Base-by-base conservation (phyloP, 208 protist species). In the Trypanosoma lewisi region DNA sequence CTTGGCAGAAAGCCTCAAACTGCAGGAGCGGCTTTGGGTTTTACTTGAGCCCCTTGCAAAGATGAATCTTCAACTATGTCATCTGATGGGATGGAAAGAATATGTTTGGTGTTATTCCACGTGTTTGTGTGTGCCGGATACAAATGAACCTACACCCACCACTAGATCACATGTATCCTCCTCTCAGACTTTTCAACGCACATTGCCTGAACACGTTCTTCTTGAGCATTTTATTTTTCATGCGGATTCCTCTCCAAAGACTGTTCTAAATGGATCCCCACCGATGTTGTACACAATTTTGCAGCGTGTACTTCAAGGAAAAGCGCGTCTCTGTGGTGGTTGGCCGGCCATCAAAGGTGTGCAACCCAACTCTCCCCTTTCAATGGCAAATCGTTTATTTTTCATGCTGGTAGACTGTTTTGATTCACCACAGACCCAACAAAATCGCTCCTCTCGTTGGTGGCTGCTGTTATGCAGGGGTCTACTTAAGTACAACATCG, bases 1-100 rank as follows among this genome's bases (percentile, higher is more conserved):
- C 25, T 57, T 93, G 9, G 87, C 64, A 58, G 83, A 93, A 68
- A 75, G 75, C 30, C 83, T 77, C 47, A 82, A 76, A 11, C 33
- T 87, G 39, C 83, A 90, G 62, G 79, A 88, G 62, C 59, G 68
- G 9, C 60, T 83, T 21, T 90, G 83, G 81, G 33, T 39, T 31
- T 57, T 86, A 31, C 81, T 89, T 47, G 68, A 78, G 23, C 58
- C 63, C 8, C 60, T 93, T 11, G 77, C 79, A 7, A 33, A 55
- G 16, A 44, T 90, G 19, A 80, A 81, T 42, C 42, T 68, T 33
- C 48, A 44, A 16, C 39, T 93, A 45, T 69, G 69, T 54, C 34
- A 70, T 28, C 44, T 62, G 12, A 54, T 92, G 64, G 57, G 64
- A 25, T 83, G 79, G 77, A 47, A 39, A n/a, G 63, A 67, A 28